phyloP scores from a whole-genome alignment of 2,329 filamentous ascomycete species.

The Verticillium albo-atrum region DNA sequence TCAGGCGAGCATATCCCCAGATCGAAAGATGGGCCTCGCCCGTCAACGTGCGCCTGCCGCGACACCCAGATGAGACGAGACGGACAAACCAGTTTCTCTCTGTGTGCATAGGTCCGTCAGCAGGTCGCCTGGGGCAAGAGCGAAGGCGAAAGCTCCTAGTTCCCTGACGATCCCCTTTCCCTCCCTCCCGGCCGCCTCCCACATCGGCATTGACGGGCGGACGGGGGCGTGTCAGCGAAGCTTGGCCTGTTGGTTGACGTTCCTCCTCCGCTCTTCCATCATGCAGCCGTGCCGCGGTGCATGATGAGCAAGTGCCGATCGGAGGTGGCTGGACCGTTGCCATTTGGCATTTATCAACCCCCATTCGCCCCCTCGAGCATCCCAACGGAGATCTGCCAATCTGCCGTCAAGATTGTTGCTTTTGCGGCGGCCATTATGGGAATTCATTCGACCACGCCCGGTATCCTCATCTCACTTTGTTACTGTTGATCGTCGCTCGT shows the following conservation, averaged over 20 bases:
- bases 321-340: background rate
- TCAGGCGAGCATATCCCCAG: background rate
- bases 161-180: background rate
- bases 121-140: background rate
- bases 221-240: background rate
- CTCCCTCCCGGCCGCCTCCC: background rate
- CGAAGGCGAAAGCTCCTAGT: background rate
- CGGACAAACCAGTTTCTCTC: background rate
- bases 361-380: background rate
- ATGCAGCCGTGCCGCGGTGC: background rate
- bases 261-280: background rate
- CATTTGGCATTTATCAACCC: background rate
- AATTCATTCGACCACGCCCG: background rate
- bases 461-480: background rate
- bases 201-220: background rate
- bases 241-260: background rate
- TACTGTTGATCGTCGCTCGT: background rate
- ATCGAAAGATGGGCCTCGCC: background rate
- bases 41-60: background rate
- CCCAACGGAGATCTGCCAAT: background rate
- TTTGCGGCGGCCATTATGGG: background rate
- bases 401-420: background rate
- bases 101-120: background rate
- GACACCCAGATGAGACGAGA: background rate
- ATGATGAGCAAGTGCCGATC: background rate